Base-by-base conservation (phyloP, 257 asterid species). In the Scutellaria barbata region DNA sequence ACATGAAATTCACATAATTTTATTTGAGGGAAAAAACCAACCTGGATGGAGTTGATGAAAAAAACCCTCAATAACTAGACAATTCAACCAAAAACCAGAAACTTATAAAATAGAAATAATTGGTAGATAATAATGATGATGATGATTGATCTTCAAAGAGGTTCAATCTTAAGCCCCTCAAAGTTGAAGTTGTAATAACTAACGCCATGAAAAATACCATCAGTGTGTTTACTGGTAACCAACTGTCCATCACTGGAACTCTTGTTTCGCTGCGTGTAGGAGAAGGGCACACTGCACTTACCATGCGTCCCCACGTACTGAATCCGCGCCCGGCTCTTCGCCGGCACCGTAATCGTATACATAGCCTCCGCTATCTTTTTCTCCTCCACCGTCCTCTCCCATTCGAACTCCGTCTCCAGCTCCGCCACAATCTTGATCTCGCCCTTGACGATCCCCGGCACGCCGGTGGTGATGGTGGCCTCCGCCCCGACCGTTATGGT, bases 21-120 rank as follows among this genome's bases (percentile, higher is more conserved):
- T 30, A 30, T 30, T 30, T 1, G 58, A 52, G 58, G 58, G 58
- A 52, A 52, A 52, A 52, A 52, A 52, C 58, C 58, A 52, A 52
- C 58, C 20, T 30, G 6, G 20, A 2, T 18, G 58, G 20, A 52
- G 58, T 17, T 52, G 58, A 52, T 52, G 33, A 52, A 52, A 52
- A 52, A 52, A 52, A 52, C 58, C 58, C 58, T 52, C 58, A 12
- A n/a, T 42, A 1, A 0, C 2, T 5, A 7, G n/a, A n/a, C n/a
- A n/a, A n/a, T n/a, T n/a, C n/a, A n/a, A n/a, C n/a, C n/a, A n/a
- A n/a, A n/a, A n/a, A n/a, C 8, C 9, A 7, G 0, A 41, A 41
- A 4, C 8, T 0, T 1, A 25, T 1, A 25, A 25, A 25, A 25
- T 3, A 25, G 30, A 25, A 25, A 25, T 25, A 25, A 25, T 25